Base-by-base conservation (phyloP, 345 rosid genomes). In the Eucalyptus tenuipes region DNA sequence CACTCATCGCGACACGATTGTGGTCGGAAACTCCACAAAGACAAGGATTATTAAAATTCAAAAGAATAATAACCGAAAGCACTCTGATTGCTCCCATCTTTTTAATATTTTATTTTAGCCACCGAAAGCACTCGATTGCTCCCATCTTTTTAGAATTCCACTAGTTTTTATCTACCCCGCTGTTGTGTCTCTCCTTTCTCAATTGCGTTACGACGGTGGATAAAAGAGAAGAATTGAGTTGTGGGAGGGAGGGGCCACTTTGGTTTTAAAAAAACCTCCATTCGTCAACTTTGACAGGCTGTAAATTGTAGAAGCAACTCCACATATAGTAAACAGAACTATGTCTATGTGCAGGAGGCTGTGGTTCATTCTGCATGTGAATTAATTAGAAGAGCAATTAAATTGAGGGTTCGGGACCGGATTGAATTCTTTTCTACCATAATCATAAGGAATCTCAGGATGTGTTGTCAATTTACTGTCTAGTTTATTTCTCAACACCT, bases 151-250 rank as follows among this genome's bases (percentile, higher is more conserved):
- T 49, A 49, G 52, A 49, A 49, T 49, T 49, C 17, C 52, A 49
- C 52, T 49, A 5, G 17, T 49, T 0, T 49, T 0, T 14, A 5
- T 49, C 50, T 49, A 15, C 52, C 52, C 52, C 7, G 52, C 52
- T 2, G 18, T 49, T 0, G 52, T 5, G 3, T 5, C 18, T 5
- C 0, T 49, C 18, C 18, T 15, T 49, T 49, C 15, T 49, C 18
- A 49, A 15, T 49, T 49, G 52, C 52, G 17, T 49, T 5, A 49
- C 0, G 50, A 5, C 50, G 50, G 50, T 13, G 0, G 16, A 49
- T 49, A 5, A 13, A 49, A 13, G 52, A 1, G 52, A 49, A 49
- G 18, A 49, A 49, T 49, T 49, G 52, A 49, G 52, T 49, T 44
- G 8, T 44, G n/a, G n/a, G n/a, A 0, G 52, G 52, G 52, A 49